Percentiles rank a stretch among this genome's conserved stretches.
These are phyloP conservation scores for Aspergillus versicolor DNA, from an alignment of 2,329 filamentous ascomycete species.

Conservation along the genomic window DNA sequence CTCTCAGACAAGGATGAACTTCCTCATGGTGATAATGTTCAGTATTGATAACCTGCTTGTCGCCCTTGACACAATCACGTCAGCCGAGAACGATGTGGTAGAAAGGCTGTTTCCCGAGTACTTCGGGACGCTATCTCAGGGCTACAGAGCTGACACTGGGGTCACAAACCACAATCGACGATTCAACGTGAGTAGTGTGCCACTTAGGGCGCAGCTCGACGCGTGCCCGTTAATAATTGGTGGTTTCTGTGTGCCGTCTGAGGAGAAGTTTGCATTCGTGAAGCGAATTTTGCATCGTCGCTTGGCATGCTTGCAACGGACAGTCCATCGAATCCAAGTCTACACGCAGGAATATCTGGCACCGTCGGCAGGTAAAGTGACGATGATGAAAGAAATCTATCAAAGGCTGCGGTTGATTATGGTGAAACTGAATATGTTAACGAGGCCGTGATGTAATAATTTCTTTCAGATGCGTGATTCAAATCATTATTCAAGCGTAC, in stretches of 20 bases:
- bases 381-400: slow-evolving; percentile 35
- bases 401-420: slow-evolving; percentile 29
- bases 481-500: not conserved
- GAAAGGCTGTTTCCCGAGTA: slow-evolving; percentile 16
- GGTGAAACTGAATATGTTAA: slow-evolving; percentile 28
- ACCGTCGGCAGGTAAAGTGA: slow-evolving; percentile 21
- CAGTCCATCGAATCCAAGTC: slow-evolving; percentile 26
- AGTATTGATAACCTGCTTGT: slow-evolving; percentile 30
- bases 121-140: slow-evolving; percentile 8
- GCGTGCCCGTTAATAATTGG: slow-evolving; percentile 28
- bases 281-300: slow-evolving; percentile 26
- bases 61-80: slow-evolving; percentile 23
- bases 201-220: slow-evolving; percentile 24
- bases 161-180: slow-evolving; percentile 2
- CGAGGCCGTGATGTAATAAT: slow-evolving; percentile 8
- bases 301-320: slow-evolving; percentile 28
- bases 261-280: slow-evolving; percentile 29
- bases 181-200: slow-evolving; percentile 6
- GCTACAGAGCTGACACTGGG: slow-evolving; percentile 5
- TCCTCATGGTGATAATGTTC: slow-evolving; percentile 32
- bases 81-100: slow-evolving; percentile 13
- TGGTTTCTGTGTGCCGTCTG: slow-evolving; percentile 24
- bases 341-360: slow-evolving; percentile 26
- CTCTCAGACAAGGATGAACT: slow-evolving; percentile 22
- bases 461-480: not conserved